Conservation (phyloP, 2,329 filamentous ascomycete species). For the Fusarium sp. region DNA sequence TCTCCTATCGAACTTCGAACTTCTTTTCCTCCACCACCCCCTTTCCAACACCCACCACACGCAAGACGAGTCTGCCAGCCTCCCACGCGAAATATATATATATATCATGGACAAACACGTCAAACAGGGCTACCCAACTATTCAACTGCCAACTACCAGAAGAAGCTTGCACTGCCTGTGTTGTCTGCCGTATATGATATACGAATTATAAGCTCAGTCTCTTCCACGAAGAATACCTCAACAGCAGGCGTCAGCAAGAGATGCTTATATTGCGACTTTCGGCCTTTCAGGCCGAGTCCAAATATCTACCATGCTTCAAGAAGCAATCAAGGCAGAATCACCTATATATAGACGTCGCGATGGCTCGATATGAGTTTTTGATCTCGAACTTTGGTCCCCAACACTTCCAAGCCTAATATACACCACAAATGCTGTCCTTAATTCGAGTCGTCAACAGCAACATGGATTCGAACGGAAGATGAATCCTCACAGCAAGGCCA, state of each 20-base stretch:
- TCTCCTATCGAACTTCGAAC: neutral
- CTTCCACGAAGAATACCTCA: neutral
- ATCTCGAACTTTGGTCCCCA: neutral
- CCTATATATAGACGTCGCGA: neutral
- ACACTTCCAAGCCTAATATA: neutral
- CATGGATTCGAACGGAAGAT: neutral
- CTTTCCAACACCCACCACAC: neutral
- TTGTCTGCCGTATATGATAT: neutral
- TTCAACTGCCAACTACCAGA: neutral
- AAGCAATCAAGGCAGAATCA: neutral
- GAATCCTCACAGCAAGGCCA: neutral
- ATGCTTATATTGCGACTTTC: neutral
- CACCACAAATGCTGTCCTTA: neutral
- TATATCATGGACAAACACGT: neutral
- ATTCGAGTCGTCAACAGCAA: neutral
- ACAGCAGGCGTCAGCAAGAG: neutral
- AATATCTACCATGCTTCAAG: neutral
- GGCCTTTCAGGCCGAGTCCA: neutral
- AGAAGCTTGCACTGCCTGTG: neutral
- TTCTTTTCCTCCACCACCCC: neutral
- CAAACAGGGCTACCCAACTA: neutral
- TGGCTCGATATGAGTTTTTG: neutral
- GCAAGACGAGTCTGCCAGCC: neutral
- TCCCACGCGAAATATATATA: neutral
- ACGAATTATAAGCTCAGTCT: neutral